These are phyloP conservation scores for Tillandsia fasciculata DNA, from an alignment of 176 grass and related monocot species.

Conservation along the genomic window DNA sequence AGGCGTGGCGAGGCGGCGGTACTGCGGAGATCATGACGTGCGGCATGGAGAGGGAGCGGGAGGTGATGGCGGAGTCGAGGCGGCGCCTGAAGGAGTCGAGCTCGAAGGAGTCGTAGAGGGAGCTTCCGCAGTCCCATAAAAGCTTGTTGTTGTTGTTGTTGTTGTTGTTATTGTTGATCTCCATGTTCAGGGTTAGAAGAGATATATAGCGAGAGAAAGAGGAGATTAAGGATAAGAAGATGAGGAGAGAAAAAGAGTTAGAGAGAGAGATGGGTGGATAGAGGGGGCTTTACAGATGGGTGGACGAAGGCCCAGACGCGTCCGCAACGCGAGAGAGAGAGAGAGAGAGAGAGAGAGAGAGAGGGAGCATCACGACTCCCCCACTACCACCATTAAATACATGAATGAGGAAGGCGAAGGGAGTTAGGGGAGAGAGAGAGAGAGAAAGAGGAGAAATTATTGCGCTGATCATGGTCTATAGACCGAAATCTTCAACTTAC, in stretches of 20 bases:
- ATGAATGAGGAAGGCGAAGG: neutral
- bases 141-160: constrained; percentile 14
- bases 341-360: neutral
- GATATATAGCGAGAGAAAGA: too few species aligned
- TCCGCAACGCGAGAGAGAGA: neutral
- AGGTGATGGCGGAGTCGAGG: constrained; percentile 13
- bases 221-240: neutral
- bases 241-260: neutral
- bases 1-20: neutral
- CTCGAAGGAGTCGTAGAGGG: constrained; percentile 31
- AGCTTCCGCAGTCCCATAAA: constrained; percentile 27
- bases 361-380: neutral
- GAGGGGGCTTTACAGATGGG: constrained; percentile 25
- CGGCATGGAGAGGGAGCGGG: constrained; percentile 21
- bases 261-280: neutral
- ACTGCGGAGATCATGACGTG: constrained; percentile 1
- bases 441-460: neutral
- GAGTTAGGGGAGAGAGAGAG: neutral
- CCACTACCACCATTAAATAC: constrained; percentile 1
- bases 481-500: too few species aligned
- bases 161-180: neutral
- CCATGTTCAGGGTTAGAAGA: too few species aligned
- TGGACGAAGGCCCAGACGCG: constrained; percentile 1
- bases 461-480: too few species aligned
- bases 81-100: constrained; percentile 15